phyloP scores from a whole-genome alignment of 148 eudicot genomes.

The Chenopodium formosanum region DNA sequence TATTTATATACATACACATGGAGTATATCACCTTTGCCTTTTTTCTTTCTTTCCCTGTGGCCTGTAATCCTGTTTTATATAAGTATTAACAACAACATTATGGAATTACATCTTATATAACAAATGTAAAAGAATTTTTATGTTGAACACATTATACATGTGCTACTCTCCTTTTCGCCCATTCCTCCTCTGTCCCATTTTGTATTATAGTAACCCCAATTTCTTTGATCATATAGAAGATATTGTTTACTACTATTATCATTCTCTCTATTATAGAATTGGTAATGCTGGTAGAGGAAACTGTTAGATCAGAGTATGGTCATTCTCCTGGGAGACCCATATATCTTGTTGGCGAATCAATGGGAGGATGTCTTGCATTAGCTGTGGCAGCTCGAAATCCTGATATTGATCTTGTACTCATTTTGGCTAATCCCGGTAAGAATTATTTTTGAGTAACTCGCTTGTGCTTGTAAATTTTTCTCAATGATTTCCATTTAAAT shows the following conservation, averaged over 20 bases:
- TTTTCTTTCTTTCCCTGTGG: too few species aligned
- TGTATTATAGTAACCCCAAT: too few species aligned
- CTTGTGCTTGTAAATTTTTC: background rate
- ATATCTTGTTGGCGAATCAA: constrained; percentile 66
- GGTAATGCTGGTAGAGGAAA: constrained; percentile 48
- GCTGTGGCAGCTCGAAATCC: constrained; percentile 62
- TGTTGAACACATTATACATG: background rate
- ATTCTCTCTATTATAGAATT: constrained; percentile 37
- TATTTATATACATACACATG: background rate
- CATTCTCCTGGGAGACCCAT: constrained; percentile 43
- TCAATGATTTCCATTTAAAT: background rate
- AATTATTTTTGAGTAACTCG: background rate
- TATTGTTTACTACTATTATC: background rate
- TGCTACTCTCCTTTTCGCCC: background rate
- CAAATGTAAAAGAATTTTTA: too few species aligned
- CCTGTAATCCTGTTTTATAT: too few species aligned
- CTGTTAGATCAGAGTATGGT: constrained; percentile 45
- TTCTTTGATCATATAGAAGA: background rate
- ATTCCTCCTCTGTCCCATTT: background rate
- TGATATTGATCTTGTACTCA: constrained; percentile 53
- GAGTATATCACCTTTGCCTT: too few species aligned
- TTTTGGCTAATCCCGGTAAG: constrained; percentile 81
- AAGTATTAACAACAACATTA: too few species aligned
- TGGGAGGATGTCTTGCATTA: constrained; percentile 66
- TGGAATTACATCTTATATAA: too few species aligned